Evolutionary conservation across 2,329 filamentous ascomycete genomes (phyloP), one percentile per base, ranked within the genome.

Genomic region (Fusarium vanettenii): DNA sequence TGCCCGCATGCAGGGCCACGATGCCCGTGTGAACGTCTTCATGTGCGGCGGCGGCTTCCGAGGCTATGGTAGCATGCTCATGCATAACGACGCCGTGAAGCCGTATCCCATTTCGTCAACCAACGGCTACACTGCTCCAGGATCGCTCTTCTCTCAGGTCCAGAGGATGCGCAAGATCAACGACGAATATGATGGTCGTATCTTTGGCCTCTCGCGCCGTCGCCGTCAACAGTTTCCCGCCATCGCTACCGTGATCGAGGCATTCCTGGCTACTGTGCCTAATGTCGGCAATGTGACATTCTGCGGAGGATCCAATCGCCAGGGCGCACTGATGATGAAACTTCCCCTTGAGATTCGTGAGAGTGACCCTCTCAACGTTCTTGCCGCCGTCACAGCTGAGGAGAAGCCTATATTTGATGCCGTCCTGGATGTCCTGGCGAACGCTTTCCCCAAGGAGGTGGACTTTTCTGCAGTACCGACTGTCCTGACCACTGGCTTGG

Each of bases 21-120:
- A 78, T 45, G 71, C 75, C 59, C 89, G 89, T 6, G 86, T 95
- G 67, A 90, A 93, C 37, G 86, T 98, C 10, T 98, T 95, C 81
- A 91, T 98, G 67, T 97, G 94, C 72, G 95, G 95, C 50, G 95
- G 95, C 27, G 95, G 95, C 0, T 97, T 98, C 80, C 88, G 95
- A 39, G 95, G 95, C 18, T 98, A 97, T 87, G 95, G 95, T 8
- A 97, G 94, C 82, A 91, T 97, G 79, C 87, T 98, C 62, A 95
- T 97, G 93, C 92, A 93, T 80, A 89, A 90, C 75, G 93, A 96
- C 78, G 83, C 86, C 7, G 89, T 94, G 50, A 86, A 89, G 64
- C 94, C 94, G 0, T 98, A 97, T 81, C 95, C 95, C 0, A 93
- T 98, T 29, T 90, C 94, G 0, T 92, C 93, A 22, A 92, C 97